Conservation (phyloP, 2,329 filamentous ascomycete species). For the Colletotrichum sp. region DNA sequence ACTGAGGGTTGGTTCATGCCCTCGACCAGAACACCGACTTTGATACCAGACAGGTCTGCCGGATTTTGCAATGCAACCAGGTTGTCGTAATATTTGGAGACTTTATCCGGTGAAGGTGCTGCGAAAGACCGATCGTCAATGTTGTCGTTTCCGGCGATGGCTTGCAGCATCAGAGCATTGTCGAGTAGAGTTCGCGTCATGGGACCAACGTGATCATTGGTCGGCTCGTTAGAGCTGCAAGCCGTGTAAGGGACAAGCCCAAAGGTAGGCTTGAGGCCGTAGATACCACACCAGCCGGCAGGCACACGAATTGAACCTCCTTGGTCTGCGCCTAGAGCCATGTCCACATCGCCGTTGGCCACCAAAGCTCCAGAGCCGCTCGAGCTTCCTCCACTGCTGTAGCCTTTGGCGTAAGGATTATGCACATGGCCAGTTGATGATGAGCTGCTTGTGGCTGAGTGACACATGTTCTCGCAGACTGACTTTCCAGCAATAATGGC, state of each 20-base stretch:
- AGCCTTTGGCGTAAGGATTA: slow-evolving; percentile 26
- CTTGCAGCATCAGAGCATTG: slow-evolving; percentile 39
- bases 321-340: slow-evolving; percentile 35
- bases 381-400: slow-evolving; percentile 32
- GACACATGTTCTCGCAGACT: slow-evolving; percentile 34
- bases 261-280: slow-evolving; percentile 43
- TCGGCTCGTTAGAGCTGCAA: slow-evolving; percentile 39
- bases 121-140: slow-evolving; percentile 27
- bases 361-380: slow-evolving; percentile 36
- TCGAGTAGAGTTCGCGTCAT: slow-evolving; percentile 45
- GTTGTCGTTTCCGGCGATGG: slow-evolving; percentile 48
- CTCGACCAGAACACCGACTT: slow-evolving; percentile 33
- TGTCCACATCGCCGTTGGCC: slow-evolving; percentile 26
- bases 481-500: slow-evolving; percentile 28
- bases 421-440: slow-evolving; percentile 32
- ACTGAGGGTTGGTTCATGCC: background rate
- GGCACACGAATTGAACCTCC: slow-evolving; percentile 36
- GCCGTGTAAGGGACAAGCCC: slow-evolving; percentile 50
- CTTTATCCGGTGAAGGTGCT: background rate
- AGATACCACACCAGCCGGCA: slow-evolving; percentile 33
- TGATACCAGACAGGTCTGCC: background rate
- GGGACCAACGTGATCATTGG: slow-evolving; percentile 50
- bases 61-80: background rate
- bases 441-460: slow-evolving; percentile 30
- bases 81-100: background rate